Percentiles rank a stretch among this genome's conserved stretches.
Conservation (phyloP, 2,329 filamentous ascomycete species). For the Penicillium olsonii region DNA sequence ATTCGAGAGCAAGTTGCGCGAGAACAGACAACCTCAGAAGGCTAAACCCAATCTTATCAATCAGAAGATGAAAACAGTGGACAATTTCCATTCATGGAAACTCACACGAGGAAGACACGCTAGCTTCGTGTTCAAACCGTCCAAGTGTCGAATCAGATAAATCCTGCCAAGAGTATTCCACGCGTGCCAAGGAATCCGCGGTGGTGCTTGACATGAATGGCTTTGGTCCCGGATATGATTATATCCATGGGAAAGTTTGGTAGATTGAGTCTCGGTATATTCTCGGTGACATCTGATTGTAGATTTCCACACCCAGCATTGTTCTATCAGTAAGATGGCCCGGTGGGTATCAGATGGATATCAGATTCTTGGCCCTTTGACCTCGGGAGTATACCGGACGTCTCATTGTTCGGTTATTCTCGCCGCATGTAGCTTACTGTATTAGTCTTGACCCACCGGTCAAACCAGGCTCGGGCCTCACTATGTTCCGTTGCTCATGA, state of each 20-base stretch:
- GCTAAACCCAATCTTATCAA: slow-evolving; percentile 7
- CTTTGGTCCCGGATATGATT: background rate
- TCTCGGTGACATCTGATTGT: background rate
- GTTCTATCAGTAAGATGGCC: background rate
- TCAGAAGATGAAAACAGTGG: background rate
- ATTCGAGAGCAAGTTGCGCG: background rate
- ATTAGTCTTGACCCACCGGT: background rate
- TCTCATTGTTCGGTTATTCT: background rate
- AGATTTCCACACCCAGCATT: background rate
- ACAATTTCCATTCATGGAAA: background rate
- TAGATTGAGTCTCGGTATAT: background rate
- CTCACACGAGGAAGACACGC: background rate
- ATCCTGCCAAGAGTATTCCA: slow-evolving; percentile 11
- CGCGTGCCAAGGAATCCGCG: background rate
- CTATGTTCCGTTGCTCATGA: background rate
- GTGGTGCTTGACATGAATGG: background rate
- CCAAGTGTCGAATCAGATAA: slow-evolving; percentile 15
- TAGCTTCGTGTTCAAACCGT: background rate
- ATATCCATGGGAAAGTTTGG: background rate
- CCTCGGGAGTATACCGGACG: background rate
- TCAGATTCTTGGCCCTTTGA: background rate
- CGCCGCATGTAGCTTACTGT: background rate
- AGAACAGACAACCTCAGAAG: background rate
- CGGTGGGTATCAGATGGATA: background rate
- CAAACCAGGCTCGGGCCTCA: background rate